phyloP scores from a whole-genome alignment of 2,329 filamentous ascomycete genomes.

The Sclerotinia spermophila region DNA sequence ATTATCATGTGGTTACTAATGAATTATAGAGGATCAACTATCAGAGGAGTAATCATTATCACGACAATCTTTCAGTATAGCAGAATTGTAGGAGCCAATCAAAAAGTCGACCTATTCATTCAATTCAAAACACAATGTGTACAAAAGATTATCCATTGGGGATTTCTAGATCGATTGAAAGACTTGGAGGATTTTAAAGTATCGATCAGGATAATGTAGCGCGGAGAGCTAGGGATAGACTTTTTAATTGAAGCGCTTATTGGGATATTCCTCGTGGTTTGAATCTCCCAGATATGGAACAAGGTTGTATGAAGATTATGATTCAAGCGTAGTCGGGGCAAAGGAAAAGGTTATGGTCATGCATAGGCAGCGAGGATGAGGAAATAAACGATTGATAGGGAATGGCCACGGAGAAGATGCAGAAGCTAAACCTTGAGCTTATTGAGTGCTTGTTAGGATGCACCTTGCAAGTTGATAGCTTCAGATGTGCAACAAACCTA shows the following conservation, averaged over 20 bases:
- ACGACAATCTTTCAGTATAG: not conserved
- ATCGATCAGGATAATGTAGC: not conserved
- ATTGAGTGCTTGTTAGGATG: not conserved
- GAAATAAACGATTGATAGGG: not conserved
- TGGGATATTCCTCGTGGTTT: too few relatives aligned
- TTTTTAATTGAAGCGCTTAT: too few relatives aligned
- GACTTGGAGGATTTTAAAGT: not conserved
- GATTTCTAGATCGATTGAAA: not conserved
- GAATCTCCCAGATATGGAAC: too few relatives aligned
- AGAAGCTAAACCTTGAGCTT: not conserved
- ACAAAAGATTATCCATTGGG: not conserved
- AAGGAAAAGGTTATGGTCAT: too few relatives aligned
- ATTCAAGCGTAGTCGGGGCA: too few relatives aligned
- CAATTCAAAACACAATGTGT: not conserved
- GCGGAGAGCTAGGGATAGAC: too few relatives aligned
- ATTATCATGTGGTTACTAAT: too few relatives aligned
- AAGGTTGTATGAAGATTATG: too few relatives aligned
- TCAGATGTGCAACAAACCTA: not conserved
- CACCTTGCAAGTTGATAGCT: not conserved
- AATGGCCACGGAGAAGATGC: not conserved
- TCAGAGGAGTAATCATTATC: not conserved
- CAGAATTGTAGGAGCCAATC: not conserved
- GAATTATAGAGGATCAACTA: too few relatives aligned
- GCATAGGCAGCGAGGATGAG: too few relatives aligned
- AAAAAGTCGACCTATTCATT: not conserved